A percentile compares a stretch with the other conserved stretches of the same genome.
These are phyloP conservation scores for Chlorociboria aeruginascens DNA, from an alignment of 495 filamentous ascomycete genomes.

Conservation along the genomic window DNA sequence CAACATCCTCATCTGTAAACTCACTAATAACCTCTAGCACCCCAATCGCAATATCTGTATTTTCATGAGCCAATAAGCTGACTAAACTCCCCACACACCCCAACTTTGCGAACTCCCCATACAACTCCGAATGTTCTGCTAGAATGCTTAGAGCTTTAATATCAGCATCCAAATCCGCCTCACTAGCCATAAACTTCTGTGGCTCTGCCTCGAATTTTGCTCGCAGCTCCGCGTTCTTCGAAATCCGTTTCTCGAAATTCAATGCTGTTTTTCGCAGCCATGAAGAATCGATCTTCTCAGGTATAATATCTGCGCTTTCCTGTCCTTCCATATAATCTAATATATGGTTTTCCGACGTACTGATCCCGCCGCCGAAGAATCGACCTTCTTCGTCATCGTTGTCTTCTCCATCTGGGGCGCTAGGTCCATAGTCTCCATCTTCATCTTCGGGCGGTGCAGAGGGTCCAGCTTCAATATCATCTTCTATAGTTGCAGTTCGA, in stretches of 20 bases:
- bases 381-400: conserved; percentile 68
- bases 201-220: conserved; percentile 80
- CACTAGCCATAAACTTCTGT: conserved; percentile 58
- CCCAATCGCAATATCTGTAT: conserved; percentile 92
- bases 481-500: conserved; percentile 44
- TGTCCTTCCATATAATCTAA: conserved; percentile 77
- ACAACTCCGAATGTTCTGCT: conserved; percentile 76
- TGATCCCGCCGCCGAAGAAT: conserved; percentile 91
- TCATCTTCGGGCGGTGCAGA: conserved; percentile 45
- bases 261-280: conserved; percentile 78
- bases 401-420: conserved; percentile 36
- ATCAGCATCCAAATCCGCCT: conserved; percentile 85
- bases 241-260: conserved; percentile 84
- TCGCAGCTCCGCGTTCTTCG: conserved; percentile 83
- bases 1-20: conserved; percentile 88
- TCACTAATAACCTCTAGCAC: conserved; percentile 85
- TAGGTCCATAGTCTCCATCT: conserved; percentile 46
- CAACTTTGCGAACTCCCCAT: conserved; percentile 67
- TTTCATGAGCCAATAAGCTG: conserved; percentile 80
- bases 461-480: conserved; percentile 50
- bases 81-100: conserved; percentile 70
- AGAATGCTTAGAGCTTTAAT: conserved; percentile 84
- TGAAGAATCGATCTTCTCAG: conserved; percentile 68
- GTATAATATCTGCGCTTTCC: conserved; percentile 41
- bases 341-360: conserved; percentile 66